These are phyloP conservation scores for Tillandsia leiboldiana DNA, from an alignment of 176 grass and related monocot genomes.

Conservation along the genomic window DNA sequence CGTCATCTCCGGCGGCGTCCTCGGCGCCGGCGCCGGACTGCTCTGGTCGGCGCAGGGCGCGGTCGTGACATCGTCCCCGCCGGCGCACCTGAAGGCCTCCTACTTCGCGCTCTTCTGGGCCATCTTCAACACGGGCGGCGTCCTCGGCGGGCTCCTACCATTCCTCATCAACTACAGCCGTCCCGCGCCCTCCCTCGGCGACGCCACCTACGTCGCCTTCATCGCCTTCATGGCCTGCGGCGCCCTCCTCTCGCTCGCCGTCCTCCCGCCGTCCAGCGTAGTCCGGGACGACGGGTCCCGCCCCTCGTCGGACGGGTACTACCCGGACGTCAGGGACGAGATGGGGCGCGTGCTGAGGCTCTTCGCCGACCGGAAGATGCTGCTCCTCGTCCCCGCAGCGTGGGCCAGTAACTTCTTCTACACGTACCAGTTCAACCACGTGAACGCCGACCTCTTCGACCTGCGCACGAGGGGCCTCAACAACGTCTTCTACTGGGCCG, in stretches of 20 bases:
- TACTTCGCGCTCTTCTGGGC: constrained; percentile 96
- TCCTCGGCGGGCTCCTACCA: constrained; percentile 83
- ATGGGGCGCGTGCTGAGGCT: constrained; percentile 40
- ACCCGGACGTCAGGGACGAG: constrained; percentile 33
- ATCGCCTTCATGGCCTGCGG: constrained; percentile 74
- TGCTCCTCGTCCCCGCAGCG: constrained; percentile 62
- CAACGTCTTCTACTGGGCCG: constrained; percentile 96
- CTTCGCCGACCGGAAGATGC: constrained; percentile 80
- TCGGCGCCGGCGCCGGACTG: constrained; percentile 70
- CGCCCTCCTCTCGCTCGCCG: constrained; percentile 30
- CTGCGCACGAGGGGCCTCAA: constrained; percentile 75
- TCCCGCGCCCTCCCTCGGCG: constrained; percentile 35
- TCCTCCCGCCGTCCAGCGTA: constrained; percentile 43
- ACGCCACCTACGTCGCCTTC: constrained; percentile 78
- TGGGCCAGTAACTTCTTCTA: constrained; percentile 99
- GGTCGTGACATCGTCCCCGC: constrained; percentile 87
- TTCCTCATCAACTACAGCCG: constrained; percentile 69
- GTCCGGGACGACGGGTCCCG: constrained; percentile 66
- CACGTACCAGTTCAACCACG: constrained; percentile 97
- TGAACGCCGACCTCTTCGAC: constrained; percentile 66
- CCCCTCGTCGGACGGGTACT: constrained; percentile 42
- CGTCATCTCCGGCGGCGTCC: constrained; percentile 48
- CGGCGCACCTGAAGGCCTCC: constrained; percentile 43
- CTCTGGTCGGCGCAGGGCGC: constrained; percentile 90
- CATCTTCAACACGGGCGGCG: constrained; percentile 92